Evolutionary conservation across 2,329 filamentous ascomycete genomes (phyloP).

Genomic region (Cercospora brassicicola): DNA sequence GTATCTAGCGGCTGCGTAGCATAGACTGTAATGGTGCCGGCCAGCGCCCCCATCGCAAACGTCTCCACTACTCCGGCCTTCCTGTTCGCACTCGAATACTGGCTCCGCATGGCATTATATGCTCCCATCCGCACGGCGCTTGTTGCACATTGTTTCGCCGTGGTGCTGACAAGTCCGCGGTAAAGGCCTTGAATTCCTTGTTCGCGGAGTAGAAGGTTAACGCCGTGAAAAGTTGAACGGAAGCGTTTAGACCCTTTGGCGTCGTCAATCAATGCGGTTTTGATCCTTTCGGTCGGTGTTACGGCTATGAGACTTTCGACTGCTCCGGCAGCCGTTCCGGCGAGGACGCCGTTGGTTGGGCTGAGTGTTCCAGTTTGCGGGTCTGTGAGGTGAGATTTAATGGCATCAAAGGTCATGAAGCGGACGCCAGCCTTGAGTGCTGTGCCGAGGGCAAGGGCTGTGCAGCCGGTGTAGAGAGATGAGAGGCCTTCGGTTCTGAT

Average conservation of each 20-base stretch:
- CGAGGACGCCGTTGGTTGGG: constrained; percentile 32
- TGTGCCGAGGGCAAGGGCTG: constrained; percentile 34
- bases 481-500: constrained; percentile 31
- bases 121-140: constrained; percentile 52
- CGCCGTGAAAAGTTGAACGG: constrained; percentile 20
- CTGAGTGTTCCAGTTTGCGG: constrained; percentile 32
- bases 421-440: constrained; percentile 39
- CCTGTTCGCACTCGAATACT: constrained; percentile 28
- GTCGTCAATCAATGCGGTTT: constrained; percentile 40
- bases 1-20: constrained; percentile 49
- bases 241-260: constrained; percentile 31
- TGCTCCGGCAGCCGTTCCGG: constrained; percentile 35
- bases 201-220: constrained; percentile 34
- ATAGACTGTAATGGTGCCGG: constrained; percentile 42
- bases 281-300: constrained; percentile 38
- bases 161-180: constrained; percentile 49
- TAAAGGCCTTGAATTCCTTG: constrained; percentile 49
- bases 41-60: constrained; percentile 36
- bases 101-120: constrained; percentile 50
- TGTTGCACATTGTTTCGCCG: constrained; percentile 52
- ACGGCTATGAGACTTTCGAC: constrained; percentile 36
- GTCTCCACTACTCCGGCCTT: constrained; percentile 28
- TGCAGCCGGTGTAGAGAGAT: constrained; percentile 38
- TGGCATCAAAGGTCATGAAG: constrained; percentile 37
- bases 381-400: constrained; percentile 34